Conservation (phyloP, 1,284 basidiomycete species). For the Fomes fomentarius region DNA sequence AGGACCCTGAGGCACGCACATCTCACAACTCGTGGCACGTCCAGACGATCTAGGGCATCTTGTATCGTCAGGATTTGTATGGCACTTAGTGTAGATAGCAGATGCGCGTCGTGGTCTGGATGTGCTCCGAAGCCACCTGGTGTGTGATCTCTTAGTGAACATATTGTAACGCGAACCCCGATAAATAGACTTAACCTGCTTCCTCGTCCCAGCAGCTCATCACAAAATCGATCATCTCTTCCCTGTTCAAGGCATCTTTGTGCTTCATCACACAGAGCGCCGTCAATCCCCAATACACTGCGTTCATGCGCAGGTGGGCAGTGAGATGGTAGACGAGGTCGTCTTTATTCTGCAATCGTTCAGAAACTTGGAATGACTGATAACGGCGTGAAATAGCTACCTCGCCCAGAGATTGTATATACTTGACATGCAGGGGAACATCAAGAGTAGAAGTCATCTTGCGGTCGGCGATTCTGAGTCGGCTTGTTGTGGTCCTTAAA, state of each 20-base stretch:
- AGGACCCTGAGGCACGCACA: slow-evolving; percentile 54
- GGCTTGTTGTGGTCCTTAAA: too few species aligned
- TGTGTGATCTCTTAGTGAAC: not conserved
- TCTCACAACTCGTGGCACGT: slow-evolving; percentile 70
- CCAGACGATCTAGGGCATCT: slow-evolving; percentile 75
- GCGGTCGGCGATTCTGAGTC: too few species aligned
- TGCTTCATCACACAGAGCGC: slow-evolving; percentile 83
- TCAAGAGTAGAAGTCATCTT: slow-evolving; percentile 18
- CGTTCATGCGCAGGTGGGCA: slow-evolving; percentile 93
- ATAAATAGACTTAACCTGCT: slow-evolving; percentile 57
- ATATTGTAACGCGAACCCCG: not conserved
- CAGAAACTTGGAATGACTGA: not conserved
- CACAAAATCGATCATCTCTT: slow-evolving; percentile 90
- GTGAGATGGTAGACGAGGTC: slow-evolving; percentile 94
- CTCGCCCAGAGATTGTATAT: slow-evolving; percentile 37
- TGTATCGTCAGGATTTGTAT: slow-evolving; percentile 92
- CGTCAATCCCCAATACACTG: slow-evolving; percentile 95
- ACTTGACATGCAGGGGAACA: slow-evolving; percentile 35
- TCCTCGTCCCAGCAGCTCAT: slow-evolving; percentile 94
- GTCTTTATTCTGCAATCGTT: slow-evolving; percentile 66
- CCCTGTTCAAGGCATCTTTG: slow-evolving; percentile 76
- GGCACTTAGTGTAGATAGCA: slow-evolving; percentile 86
- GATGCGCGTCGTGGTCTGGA: slow-evolving; percentile 91
- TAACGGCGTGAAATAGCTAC: slow-evolving; percentile 11
- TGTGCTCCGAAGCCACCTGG: slow-evolving; percentile 93